Evolutionary conservation across 2,329 filamentous ascomycete genomes (phyloP).

Genomic region (Penicillium sp.): DNA sequence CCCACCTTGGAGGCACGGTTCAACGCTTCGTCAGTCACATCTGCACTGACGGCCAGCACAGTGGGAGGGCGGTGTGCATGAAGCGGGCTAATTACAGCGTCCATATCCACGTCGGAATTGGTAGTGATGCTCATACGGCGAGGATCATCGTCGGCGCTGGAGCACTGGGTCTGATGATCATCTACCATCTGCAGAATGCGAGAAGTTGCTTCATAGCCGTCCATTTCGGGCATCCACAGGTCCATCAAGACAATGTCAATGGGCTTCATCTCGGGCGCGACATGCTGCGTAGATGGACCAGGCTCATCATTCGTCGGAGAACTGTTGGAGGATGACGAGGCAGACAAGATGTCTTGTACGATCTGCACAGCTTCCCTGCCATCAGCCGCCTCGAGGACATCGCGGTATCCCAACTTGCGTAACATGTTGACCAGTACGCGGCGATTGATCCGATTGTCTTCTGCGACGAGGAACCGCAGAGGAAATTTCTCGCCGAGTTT

Average conservation of each 20-base stretch:
- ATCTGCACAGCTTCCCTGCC: conserved; percentile 68
- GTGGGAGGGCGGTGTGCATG: conserved; percentile 49
- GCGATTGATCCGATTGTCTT: conserved; percentile 74
- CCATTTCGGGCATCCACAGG: conserved; percentile 75
- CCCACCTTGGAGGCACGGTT: conserved; percentile 63
- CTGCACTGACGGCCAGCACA: conserved; percentile 67
- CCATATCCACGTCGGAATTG: conserved; percentile 24
- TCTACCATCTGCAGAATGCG: conserved; percentile 62
- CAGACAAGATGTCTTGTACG: conserved; percentile 54
- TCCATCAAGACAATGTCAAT: conserved; percentile 74
- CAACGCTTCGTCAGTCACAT: conserved; percentile 67
- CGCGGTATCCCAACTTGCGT: conserved; percentile 66
- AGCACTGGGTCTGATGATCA: conserved; percentile 35
- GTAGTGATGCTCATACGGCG: conserved; percentile 16
- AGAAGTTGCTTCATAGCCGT: conserved; percentile 70
- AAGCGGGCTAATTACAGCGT: conserved; percentile 10
- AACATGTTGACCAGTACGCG: conserved; percentile 69
- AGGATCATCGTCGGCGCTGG: conserved; percentile 17
- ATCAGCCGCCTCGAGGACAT: conserved; percentile 68
- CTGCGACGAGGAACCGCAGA: conserved; percentile 69
- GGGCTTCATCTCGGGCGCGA: conserved; percentile 39
- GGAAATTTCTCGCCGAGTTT: conserved; percentile 63
- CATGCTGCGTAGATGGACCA: conserved; percentile 21
- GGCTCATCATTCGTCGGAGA: background rate
- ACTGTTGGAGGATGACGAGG: conserved; percentile 22